Base-by-base conservation (phyloP, 352 stramenopile genomes). In the Poterioochromonas sp. region DNA sequence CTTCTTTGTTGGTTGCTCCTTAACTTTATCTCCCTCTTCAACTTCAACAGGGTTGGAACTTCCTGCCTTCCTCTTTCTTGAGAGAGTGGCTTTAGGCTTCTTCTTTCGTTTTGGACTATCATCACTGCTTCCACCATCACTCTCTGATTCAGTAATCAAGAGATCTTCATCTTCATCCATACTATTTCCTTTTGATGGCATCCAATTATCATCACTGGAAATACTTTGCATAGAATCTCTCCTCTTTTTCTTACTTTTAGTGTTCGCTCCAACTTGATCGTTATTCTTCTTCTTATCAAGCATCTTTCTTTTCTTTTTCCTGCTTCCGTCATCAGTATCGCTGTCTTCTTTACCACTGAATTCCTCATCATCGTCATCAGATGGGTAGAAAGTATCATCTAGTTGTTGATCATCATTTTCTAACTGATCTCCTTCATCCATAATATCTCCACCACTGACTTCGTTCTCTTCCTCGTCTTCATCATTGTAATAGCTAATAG, bases 331-430 rank as follows among this genome's bases (percentile, higher is more conserved):
- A 47, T 71, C 62, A 71, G 39, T 29, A 47, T 71, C 62, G 15
- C 2, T 26, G 47, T 58, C 47, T 15, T 26, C 15, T 15, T 58
- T 26, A 58, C 47, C 26, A 15, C 15, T 26, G 26, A 15, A 15
- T 26, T 15, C 15, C 12, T 44, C 32, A 20, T 5, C n/a, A 22
- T 71, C 62, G 18, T 71, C 34, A 8, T 71, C 62, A 47, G 34
- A 47, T 3, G 62, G 62, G 34, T 71, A 71, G 62, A 71, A 71
- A 8, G 29, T 71, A 26, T 71, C 62, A 71, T 71, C 62, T 15
- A 71, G 11, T n/a, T n/a, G n/a, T n/a, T n/a, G n/a, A n/a, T n/a
- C n/a, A n/a, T n/a, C n/a, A n/a, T n/a, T n/a, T n/a, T n/a, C n/a
- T n/a, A n/a, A n/a, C n/a, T n/a, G n/a, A n/a, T n/a, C n/a, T n/a